Evolutionary conservation across 805 yeast genomes (phyloP), one percentile per base, ranked within the genome.

Genomic region (Cephaloascus albidus): DNA sequence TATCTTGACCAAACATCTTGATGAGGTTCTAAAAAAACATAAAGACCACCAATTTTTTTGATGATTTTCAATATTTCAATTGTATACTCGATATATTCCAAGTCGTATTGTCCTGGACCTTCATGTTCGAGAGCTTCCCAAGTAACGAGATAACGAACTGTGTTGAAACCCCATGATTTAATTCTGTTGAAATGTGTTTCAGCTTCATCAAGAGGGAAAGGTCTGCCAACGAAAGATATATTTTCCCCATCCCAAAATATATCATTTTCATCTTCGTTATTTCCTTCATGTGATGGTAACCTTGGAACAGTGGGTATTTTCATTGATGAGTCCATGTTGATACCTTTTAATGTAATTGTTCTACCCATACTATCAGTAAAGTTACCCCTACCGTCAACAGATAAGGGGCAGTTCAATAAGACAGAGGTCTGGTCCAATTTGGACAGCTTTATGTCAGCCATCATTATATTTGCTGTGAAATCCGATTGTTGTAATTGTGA

Each of bases 1-100:
- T 70, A 85, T 36, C 96, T 72, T 1, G 93, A 81, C 97, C 97
- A 89, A 10, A 81, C 94, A 55, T 89, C 97, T 57, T 89, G 97
- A 55, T 89, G 97, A 1, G 94, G 86, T 52, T 89, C 96, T 46
- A 89, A 54, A 47, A 84, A 78, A 4, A 87, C 85, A 49, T 82
- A 84, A 16, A 88, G 54, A 0, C 89, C 90, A 1, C 93, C 95
- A 20, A 77, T 63, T 16, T 68, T 53, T 36, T 74, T 67, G 12
- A 84, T 70, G 5, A 76, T 71, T 39, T 69, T 64, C 39, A 89
- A 58, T 4, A 87, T 61, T 40, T 78, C 63, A 33, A 81, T 63
- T 0, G 93, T 77, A 55, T 80, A 85, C 20, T 79, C 76, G 37
- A 87, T 71, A 51, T 74, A 89, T 16, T 78, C 87, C 19, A 74